Evolutionary conservation across 148 eudicot species (phyloP).

Genomic region (Drosera capensis): DNA sequence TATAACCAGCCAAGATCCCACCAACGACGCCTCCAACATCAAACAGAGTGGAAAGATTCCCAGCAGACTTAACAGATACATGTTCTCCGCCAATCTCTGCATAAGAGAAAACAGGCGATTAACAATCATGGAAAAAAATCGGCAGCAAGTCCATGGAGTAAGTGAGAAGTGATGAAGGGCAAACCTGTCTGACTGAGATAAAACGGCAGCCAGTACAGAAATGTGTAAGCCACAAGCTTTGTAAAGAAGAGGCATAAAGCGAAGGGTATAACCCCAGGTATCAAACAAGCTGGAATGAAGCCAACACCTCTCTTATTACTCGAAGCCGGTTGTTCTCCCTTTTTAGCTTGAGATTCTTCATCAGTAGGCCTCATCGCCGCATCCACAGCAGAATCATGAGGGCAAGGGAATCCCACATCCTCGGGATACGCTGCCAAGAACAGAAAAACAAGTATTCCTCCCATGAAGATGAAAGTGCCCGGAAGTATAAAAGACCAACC

Average conservation of each 20-base stretch:
- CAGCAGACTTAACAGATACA: conserved; percentile 80
- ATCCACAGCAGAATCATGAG: conserved; percentile 17
- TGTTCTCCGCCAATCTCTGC: conserved; percentile 80
- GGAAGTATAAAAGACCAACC: conserved; percentile 92
- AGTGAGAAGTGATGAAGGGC: too few species aligned
- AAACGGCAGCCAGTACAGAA: conserved; percentile 88
- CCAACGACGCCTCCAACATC: conserved; percentile 95
- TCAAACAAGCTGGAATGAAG: conserved; percentile 62
- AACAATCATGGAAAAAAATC: not conserved
- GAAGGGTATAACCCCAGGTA: conserved; percentile 94
- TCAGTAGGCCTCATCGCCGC: conserved; percentile 16
- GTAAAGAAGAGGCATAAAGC: conserved; percentile 92
- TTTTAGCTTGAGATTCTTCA: conserved; percentile 28
- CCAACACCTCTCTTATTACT: conserved; percentile 48
- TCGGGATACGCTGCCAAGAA: conserved; percentile 92
- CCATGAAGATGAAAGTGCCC: conserved; percentile 46
- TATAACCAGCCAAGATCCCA: conserved; percentile 78
- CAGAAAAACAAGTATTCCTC: conserved; percentile 57
- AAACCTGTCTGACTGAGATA: conserved; percentile 92
- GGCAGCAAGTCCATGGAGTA: too few species aligned
- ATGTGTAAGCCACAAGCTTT: conserved; percentile 95
- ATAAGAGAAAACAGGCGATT: not conserved
- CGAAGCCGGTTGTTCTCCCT: conserved; percentile 19
- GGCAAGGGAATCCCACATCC: conserved; percentile 60
- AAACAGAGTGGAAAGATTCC: conserved; percentile 86